Evolutionary conservation across 129 eudicot genomes (phyloP).

Genomic region (Solidago caesia): DNA sequence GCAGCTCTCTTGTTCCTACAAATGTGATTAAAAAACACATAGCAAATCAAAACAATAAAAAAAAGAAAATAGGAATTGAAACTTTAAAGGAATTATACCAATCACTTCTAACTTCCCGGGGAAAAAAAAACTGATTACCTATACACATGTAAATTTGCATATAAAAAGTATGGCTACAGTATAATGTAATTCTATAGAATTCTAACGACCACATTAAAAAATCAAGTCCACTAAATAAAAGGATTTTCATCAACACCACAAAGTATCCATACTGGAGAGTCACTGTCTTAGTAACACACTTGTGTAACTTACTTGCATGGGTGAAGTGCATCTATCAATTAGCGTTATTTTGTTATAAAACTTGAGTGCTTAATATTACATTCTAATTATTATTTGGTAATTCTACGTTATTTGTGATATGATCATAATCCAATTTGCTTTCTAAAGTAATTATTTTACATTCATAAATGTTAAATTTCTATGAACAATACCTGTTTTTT

Average conservation of each 20-base stretch:
- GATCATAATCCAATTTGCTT: not conserved
- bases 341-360: not conserved
- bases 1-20: constrained; percentile 63
- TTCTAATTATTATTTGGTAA: not conserved
- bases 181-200: not conserved
- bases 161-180: not conserved
- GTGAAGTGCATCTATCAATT: not conserved
- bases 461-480: not conserved
- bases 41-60: not conserved
- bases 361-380: not conserved
- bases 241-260: not conserved
- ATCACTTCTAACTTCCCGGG: not conserved
- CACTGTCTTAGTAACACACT: not conserved
- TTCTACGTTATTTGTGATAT: not conserved
- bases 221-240: not conserved
- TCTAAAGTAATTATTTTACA: constrained; percentile 5
- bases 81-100: not conserved
- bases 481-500: constrained; percentile 53
- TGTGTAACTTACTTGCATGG: not conserved
- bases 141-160: not conserved
- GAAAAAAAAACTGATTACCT: not conserved
- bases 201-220: not conserved
- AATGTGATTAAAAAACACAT: constrained; percentile 2
- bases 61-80: not conserved
- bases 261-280: not conserved